Base-by-base conservation (phyloP, 2,329 filamentous ascomycete species). In the Alternaria arbusti region DNA sequence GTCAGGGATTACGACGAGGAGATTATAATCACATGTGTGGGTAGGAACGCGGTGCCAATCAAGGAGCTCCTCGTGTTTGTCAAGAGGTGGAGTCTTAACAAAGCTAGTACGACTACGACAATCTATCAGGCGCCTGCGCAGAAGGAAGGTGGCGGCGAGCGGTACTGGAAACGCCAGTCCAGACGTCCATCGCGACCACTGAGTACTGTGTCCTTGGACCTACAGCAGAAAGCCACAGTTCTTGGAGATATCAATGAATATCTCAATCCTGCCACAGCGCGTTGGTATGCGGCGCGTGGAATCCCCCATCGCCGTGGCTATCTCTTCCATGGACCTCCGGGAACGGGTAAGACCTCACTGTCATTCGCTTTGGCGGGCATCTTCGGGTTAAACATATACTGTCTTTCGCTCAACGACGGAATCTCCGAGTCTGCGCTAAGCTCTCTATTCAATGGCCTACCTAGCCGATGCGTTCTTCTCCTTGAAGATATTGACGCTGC, bases 171-270 rank as follows among this genome's bases (percentile, higher is more conserved):
- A 58, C 78, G 80, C 40, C 78, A 81, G 12, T 74, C 36, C 2
- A 40, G 36, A 40, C 36, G 36, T 40, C 36, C 36, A 40, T 40
- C 36, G n/a, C 36, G 91, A n/a, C 89, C 90, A 1, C 90, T 94
- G 84, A 84, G 85, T 52, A 95, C 91, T 0, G 91, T 96, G 1
- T 89, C 94, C 3, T 84, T 96, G 4, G 90, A 93, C 67, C 81
- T 84, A 9, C 78, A 84, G 47, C 86, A 91, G 73, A 95, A 94
- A 78, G 81, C 84, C 2, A 83, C 85, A 32, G 84, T 95, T 4
- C 80, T 94, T 9, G 82, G 82, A 23, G 92, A 95, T 71, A 90
- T 95, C 71, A 91, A 92, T 67, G 91, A 94, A 70, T 95, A 93
- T 67, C 83, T 95, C 0, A 15, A 40, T 3, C 36, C 36, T 2